phyloP scores from a whole-genome alignment of 2,329 filamentous ascomycete genomes.

The Neofusicoccum cordaticola region DNA sequence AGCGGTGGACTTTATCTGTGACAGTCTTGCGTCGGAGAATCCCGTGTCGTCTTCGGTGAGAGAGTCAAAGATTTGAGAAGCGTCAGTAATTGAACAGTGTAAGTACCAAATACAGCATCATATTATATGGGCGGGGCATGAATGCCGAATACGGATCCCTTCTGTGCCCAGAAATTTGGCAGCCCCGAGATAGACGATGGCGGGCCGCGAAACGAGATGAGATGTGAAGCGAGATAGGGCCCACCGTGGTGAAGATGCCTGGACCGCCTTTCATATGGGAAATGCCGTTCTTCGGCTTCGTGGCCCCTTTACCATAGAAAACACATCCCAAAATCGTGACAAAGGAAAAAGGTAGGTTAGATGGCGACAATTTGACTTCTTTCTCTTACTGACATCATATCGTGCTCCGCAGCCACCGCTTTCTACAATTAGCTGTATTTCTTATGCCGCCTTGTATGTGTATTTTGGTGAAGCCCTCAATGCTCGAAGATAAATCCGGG shows the following conservation, averaged over 20 bases:
- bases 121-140: background rate
- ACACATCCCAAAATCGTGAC: too few species aligned
- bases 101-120: background rate
- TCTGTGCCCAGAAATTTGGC: background rate
- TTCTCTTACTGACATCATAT: too few species aligned
- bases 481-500: too few species aligned
- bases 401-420: too few species aligned
- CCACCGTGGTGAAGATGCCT: background rate
- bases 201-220: slow-evolving; percentile 1
- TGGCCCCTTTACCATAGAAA: too few species aligned
- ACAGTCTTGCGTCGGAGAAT: slow-evolving; percentile 30
- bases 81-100: background rate
- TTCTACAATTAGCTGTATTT: too few species aligned
- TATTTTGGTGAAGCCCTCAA: too few species aligned
- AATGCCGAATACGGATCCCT: background rate
- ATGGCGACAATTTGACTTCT: too few species aligned
- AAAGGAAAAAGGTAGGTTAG: too few species aligned
- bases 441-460: too few species aligned
- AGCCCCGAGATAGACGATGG: background rate
- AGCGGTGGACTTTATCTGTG: slow-evolving; percentile 61
- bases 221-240: background rate
- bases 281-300: background rate
- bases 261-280: background rate
- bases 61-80: slow-evolving; percentile 13
- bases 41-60: slow-evolving; percentile 2